A percentile compares a stretch with the other conserved stretches of the same genome.
Evolutionary conservation across 2,329 filamentous ascomycete genomes (phyloP).

Genomic region (Alternaria viburni): DNA sequence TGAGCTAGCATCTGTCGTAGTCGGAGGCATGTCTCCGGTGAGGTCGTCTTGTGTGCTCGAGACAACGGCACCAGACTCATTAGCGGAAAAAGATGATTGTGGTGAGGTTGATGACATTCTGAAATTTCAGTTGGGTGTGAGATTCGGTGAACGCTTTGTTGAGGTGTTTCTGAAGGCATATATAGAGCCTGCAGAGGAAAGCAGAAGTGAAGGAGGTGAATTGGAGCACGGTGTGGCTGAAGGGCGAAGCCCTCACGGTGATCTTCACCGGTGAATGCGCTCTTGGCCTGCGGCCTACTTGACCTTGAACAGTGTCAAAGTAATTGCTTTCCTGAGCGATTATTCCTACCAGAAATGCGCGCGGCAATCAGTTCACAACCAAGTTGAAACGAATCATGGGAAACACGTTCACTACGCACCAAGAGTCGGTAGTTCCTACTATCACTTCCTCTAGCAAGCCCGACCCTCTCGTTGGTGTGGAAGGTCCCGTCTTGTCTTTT

Average conservation of each 20-base stretch:
- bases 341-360: too few relatives aligned
- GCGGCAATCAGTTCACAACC: too few relatives aligned
- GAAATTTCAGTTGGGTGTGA: not conserved
- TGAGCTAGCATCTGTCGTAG: not conserved
- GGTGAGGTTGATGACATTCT: not conserved
- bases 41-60: not conserved
- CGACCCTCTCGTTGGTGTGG: too few relatives aligned
- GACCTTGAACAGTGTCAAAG: not conserved
- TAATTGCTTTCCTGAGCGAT: not conserved
- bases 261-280: not conserved
- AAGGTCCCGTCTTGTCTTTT: too few relatives aligned
- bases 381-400: too few relatives aligned
- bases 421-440: too few relatives aligned
- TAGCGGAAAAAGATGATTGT: not conserved
- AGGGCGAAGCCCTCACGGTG: not conserved
- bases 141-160: rapidly evolving
- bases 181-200: not conserved
- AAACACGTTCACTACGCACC: too few relatives aligned
- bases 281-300: not conserved
- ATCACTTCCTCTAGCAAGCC: too few relatives aligned
- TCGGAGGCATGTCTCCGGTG: not conserved
- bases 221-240: not conserved
- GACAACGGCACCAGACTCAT: not conserved
- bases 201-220: not conserved
- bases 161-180: not conserved